Evolutionary conservation across 345 rosid genomes (phyloP).

Genomic region (Lepidium africanum): DNA sequence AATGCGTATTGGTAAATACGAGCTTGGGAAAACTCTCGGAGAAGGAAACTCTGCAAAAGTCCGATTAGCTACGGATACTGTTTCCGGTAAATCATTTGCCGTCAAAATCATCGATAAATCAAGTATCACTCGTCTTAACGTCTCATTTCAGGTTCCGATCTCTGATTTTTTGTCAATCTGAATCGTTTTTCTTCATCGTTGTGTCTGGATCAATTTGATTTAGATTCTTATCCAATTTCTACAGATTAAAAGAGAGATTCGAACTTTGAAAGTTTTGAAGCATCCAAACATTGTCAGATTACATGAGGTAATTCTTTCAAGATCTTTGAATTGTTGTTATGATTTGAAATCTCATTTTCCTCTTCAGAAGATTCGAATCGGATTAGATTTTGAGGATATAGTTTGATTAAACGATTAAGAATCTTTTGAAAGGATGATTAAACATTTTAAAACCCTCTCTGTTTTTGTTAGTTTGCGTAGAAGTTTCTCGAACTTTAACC

Average conservation of each 20-base stretch:
- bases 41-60: conserved; percentile 89
- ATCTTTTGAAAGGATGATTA: background rate
- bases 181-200: background rate
- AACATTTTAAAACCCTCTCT: background rate
- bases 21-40: conserved; percentile 77
- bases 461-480: background rate
- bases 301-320: conserved; percentile 45
- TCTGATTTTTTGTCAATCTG: background rate
- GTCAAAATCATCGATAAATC: conserved; percentile 77
- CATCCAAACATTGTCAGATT: conserved; percentile 87
- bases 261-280: conserved; percentile 66
- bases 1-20: conserved; percentile 76
- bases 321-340: background rate
- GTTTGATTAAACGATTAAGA: background rate
- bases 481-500: background rate
- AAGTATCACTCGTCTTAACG: conserved; percentile 46
- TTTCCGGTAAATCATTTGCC: conserved; percentile 60
- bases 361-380: background rate
- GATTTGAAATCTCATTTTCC: background rate
- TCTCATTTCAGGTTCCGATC: conserved; percentile 61
- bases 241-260: conserved; percentile 92
- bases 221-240: background rate
- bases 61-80: conserved; percentile 48
- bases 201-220: too few species aligned
- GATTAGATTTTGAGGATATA: background rate